Percentiles rank a stretch among this genome's conserved stretches.
These are phyloP conservation scores for Helotiales sp. DNA, from an alignment of 2,329 filamentous ascomycete species.

Conservation along the genomic window DNA sequence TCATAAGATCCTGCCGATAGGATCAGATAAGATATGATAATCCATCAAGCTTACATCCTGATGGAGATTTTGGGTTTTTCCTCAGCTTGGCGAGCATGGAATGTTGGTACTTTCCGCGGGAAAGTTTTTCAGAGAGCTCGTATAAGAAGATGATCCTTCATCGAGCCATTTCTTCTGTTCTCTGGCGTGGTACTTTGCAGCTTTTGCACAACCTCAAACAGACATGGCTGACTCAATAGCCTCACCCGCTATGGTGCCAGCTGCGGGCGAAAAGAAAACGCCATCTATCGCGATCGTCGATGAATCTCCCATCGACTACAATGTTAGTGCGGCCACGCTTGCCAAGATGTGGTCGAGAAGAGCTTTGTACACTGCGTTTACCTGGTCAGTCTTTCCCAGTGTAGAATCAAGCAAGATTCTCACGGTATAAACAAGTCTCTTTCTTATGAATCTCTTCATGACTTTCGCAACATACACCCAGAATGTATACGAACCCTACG, in stretches of 20 bases:
- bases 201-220: neutral
- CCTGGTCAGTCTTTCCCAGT: neutral
- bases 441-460: slow-evolving; percentile 7
- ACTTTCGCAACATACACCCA: neutral
- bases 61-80: neutral
- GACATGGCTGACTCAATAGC: neutral
- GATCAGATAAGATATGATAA: slow-evolving; percentile 8
- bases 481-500: neutral
- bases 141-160: neutral
- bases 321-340: neutral
- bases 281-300: neutral
- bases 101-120: neutral
- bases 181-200: neutral
- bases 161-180: neutral
- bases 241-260: neutral
- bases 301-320: neutral
- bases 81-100: neutral
- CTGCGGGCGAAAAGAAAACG: neutral
- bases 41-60: neutral
- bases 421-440: neutral
- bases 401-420: neutral
- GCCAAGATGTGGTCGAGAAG: slow-evolving; percentile 2
- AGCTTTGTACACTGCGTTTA: neutral
- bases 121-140: neutral
- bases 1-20: neutral